phyloP scores from a whole-genome alignment of 768 basidiomycete genomes.

The Sarcomyxa edulis region DNA sequence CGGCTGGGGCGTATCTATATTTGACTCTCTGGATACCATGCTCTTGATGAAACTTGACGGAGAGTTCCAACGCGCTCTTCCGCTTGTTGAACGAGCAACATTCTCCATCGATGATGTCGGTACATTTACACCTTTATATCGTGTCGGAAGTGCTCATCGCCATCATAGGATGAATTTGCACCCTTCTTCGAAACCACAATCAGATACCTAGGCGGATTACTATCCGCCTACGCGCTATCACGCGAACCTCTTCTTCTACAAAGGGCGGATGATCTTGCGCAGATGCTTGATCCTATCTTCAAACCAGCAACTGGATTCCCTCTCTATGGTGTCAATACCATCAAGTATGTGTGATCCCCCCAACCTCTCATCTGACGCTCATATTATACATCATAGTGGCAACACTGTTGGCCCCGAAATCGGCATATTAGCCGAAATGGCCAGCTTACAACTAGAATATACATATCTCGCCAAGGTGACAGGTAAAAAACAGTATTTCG shows the following conservation, averaged over 20 bases:
- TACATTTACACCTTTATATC: slow-evolving; percentile 1
- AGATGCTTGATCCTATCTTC: slow-evolving; percentile 69
- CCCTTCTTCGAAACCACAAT: slow-evolving; percentile 87
- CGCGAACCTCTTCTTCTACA: slow-evolving; percentile 54
- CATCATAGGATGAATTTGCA: slow-evolving; percentile 21
- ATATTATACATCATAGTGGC: slow-evolving; percentile 20
- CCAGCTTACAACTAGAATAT: slow-evolving; percentile 79
- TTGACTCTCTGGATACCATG: slow-evolving; percentile 87
- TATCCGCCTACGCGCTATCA: slow-evolving; percentile 79
- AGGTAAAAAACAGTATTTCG: slow-evolving; percentile 57
- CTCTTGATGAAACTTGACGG: slow-evolving; percentile 70
- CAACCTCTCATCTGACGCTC: neutral
- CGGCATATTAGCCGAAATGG: slow-evolving; percentile 71
- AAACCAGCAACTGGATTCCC: slow-evolving; percentile 68
- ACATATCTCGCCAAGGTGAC: slow-evolving; percentile 78
- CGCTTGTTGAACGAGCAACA: slow-evolving; percentile 41
- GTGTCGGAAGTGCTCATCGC: slow-evolving; percentile 1
- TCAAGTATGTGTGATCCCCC: slow-evolving; percentile 33
- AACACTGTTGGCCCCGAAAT: slow-evolving; percentile 25
- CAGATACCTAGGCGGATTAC: slow-evolving; percentile 82
- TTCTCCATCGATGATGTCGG: slow-evolving; percentile 35
- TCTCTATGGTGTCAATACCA: slow-evolving; percentile 61
- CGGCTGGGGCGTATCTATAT: slow-evolving; percentile 72
- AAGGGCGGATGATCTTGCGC: slow-evolving; percentile 75
- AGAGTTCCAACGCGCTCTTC: slow-evolving; percentile 64